A percentile compares a stretch with the other conserved stretches of the same genome.
phyloP scores from a whole-genome alignment of 2,329 filamentous ascomycete species.

The Claviceps humidiphila region DNA sequence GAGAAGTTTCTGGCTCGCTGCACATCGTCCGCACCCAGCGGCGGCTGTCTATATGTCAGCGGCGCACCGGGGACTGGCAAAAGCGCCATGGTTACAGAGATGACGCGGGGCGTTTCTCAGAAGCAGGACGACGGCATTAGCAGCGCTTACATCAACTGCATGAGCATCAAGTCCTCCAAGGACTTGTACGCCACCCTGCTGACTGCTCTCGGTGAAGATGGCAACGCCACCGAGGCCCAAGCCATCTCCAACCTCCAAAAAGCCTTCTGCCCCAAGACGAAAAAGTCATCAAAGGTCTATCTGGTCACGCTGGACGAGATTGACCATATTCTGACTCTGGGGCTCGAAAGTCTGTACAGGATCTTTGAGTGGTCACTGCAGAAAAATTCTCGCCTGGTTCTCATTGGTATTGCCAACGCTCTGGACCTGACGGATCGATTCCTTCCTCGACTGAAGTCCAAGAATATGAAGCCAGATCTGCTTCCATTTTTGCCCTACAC shows the following conservation, averaged over 20 bases:
- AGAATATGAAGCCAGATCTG: slow-evolving; percentile 79
- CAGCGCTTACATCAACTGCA: slow-evolving; percentile 83
- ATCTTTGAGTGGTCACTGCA: slow-evolving; percentile 95
- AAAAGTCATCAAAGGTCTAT: slow-evolving; percentile 45
- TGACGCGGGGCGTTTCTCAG: slow-evolving; percentile 47
- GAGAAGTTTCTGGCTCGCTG: slow-evolving; percentile 54
- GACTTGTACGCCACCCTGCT: slow-evolving; percentile 75
- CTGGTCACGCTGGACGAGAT: slow-evolving; percentile 91
- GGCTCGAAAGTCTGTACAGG: slow-evolving; percentile 77
- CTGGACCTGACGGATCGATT: slow-evolving; percentile 92
- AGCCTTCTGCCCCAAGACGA: slow-evolving; percentile 55
- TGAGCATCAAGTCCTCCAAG: slow-evolving; percentile 81
- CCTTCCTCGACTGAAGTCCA: slow-evolving; percentile 80
- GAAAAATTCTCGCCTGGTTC: slow-evolving; percentile 61
- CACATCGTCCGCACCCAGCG: slow-evolving; percentile 46
- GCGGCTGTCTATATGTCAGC: slow-evolving; percentile 88
- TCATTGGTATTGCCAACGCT: slow-evolving; percentile 92
- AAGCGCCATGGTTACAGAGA: slow-evolving; percentile 79
- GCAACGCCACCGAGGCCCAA: slow-evolving; percentile 49
- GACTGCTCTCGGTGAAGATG: slow-evolving; percentile 49
- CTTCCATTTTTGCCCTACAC: slow-evolving; percentile 90
- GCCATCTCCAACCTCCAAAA: slow-evolving; percentile 55
- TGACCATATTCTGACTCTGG: slow-evolving; percentile 80
- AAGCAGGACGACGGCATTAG: slow-evolving; percentile 37
- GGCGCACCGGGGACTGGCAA: slow-evolving; percentile 94